phyloP scores from a whole-genome alignment of 192 early-diverging fungal species.

The Linnemannia hyalina region DNA sequence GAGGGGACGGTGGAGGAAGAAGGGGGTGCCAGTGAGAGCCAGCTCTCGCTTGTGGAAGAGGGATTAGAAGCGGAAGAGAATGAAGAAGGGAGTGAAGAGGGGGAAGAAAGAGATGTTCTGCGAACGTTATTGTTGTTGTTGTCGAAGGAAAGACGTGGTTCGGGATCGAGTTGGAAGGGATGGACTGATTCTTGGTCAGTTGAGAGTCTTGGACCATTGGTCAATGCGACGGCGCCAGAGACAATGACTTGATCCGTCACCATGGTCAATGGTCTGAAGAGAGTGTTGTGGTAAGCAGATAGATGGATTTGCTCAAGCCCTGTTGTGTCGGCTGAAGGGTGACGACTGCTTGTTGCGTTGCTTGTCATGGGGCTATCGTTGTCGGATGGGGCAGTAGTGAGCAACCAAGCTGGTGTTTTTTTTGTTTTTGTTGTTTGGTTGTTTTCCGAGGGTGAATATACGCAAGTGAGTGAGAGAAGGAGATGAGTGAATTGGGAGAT shows the following conservation, averaged over 20 bases:
- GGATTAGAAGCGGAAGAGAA: neutral
- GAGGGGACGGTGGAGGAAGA: neutral
- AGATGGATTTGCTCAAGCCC: neutral
- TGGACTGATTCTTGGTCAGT: conserved; percentile 20
- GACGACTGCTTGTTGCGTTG: conserved; percentile 5
- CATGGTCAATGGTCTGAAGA: neutral
- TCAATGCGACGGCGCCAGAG: neutral
- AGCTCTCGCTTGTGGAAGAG: conserved; percentile 4
- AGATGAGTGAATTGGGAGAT: neutral
- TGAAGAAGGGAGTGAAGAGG: neutral
- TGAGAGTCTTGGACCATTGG: conserved; percentile 2
- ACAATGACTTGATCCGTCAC: neutral
- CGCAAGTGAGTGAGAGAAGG: neutral
- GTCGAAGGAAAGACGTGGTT: conserved; percentile 17
- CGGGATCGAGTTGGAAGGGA: conserved; percentile 24
- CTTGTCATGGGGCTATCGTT: neutral
- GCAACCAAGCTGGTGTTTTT: neutral
- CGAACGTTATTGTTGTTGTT: neutral
- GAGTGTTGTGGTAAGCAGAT: neutral
- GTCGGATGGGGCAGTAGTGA: neutral
- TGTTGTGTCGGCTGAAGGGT: neutral
- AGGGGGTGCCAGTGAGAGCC: conserved; percentile 3
- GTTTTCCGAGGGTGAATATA: neutral
- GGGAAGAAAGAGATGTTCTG: neutral
- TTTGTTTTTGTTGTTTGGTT: neutral